Evolutionary conservation across 768 basidiomycete species (phyloP).

Genomic region (Leucocoprinus birnbaumii): DNA sequence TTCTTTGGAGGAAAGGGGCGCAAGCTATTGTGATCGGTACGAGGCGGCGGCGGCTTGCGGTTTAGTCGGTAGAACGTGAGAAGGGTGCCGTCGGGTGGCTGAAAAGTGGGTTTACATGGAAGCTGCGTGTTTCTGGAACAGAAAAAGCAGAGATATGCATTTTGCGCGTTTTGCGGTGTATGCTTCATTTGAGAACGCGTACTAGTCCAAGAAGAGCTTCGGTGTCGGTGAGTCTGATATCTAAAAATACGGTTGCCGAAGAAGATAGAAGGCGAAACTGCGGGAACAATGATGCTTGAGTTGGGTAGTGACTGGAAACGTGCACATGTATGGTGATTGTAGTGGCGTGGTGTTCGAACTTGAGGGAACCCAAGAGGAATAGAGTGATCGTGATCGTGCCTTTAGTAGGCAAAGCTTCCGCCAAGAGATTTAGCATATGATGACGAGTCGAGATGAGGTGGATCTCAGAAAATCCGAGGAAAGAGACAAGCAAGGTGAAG

Average conservation of each 20-base stretch:
- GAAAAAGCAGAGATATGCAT: no score
- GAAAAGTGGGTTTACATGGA: not conserved
- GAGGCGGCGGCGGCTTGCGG: not conserved
- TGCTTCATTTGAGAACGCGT: not conserved
- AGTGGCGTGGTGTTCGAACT: no score
- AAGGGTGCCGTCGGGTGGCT: conserved; percentile 5
- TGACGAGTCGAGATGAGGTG: not conserved
- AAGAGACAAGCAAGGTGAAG: not conserved
- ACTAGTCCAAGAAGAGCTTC: no score
- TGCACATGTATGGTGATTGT: no score
- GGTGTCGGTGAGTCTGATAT: no score
- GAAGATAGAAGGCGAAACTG: no score
- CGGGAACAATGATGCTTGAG: no score
- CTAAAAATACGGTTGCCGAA: not conserved
- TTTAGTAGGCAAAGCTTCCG: not conserved
- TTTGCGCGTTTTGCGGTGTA: no score
- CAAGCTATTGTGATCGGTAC: not conserved
- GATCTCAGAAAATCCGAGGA: not conserved
- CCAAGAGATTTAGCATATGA: no score
- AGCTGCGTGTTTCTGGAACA: no score
- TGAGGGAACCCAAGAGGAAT: not conserved
- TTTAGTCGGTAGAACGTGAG: not conserved
- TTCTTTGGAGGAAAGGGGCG: not conserved
- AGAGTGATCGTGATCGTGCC: not conserved
- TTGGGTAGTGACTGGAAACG: no score